Percentiles rank a stretch among this genome's conserved stretches.
Conservation (phyloP, 495 filamentous ascomycete genomes). For the Trichoderma gamsii region DNA sequence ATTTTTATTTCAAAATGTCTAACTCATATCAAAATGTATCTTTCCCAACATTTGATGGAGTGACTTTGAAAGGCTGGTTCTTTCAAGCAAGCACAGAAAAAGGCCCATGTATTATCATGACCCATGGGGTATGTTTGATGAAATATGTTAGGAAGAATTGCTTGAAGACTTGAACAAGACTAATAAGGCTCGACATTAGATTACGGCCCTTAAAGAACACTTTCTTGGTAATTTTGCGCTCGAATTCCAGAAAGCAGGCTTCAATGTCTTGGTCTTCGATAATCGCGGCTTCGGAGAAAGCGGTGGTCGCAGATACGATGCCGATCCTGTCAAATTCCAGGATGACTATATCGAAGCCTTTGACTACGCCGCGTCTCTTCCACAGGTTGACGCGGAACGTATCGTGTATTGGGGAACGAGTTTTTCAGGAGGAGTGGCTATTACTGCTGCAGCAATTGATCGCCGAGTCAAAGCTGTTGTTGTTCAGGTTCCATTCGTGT, state of each 20-base stretch:
- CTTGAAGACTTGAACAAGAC: not conserved
- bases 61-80: not conserved
- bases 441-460: not conserved
- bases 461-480: constrained; percentile 1
- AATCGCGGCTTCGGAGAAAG: constrained; percentile 10
- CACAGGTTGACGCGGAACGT: not conserved
- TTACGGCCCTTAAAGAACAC: not conserved
- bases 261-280: not conserved
- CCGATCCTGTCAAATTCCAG: not conserved
- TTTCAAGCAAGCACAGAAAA: not conserved
- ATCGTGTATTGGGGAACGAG: not conserved
- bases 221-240: not conserved
- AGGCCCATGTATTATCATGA: not conserved
- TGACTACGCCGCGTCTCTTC: constrained; percentile 1
- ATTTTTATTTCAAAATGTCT: not conserved
- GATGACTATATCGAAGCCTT: constrained; percentile 3
- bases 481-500: not conserved
- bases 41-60: not conserved
- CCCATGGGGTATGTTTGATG: not conserved
- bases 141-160: not conserved
- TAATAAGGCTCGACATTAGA: not conserved
- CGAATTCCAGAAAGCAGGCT: not conserved
- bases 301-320: constrained; percentile 1
- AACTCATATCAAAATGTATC: not conserved
- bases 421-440: not conserved